Base-by-base conservation (phyloP, 202 grass and related monocot genomes). In the Panicum hallii region DNA sequence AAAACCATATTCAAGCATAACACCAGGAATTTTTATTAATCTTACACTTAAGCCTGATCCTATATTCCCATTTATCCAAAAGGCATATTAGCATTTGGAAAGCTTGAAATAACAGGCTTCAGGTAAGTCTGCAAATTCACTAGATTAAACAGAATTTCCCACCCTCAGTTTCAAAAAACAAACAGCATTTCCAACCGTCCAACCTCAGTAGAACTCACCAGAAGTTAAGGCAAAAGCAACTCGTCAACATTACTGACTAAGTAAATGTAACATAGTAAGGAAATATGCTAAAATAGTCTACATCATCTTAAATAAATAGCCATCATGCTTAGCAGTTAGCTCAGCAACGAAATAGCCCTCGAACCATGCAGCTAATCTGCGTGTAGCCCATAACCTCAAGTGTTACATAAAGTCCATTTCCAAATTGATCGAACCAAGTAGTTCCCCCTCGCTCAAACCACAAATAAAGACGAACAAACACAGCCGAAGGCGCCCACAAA, bases 401-500 rank as follows among this genome's bases (percentile, higher is more conserved):
- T 44, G 22, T 38, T 13, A 16, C 34, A 2, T 22, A 58, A 9
- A 66, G 63, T 48, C 16, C 53, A 48, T 34, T 23, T 63, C 75
- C n/a, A 34, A 76, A 57, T 74, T 41, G 28, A 60, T 58, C 49
- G n/a, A 44, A 74, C 74, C 75, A 49, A 40, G 6, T 23, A 75
- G 30, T 11, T 52, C 11, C 4, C 87, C 9, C 3, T 30, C 19
- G 10, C 38, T 52, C 32, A 26, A 41, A 17, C 68, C n/a, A 40
- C n/a, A 48, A 50, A 69, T 58, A 19, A 38, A 63, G 7, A 50
- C n/a, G 9, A 5, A 48, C 2, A 67, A 9, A 20, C 7, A 13
- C 13, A 26, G 13, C 54, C 3, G 19, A 54, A 11, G 52, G 15
- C 3, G 41, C 65, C 34, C 11, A 1, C 42, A 26, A 2, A 48